A percentile compares a stretch with the other conserved stretches of the same genome.
Evolutionary conservation across 169 alveolate species (phyloP).

Genomic region (Plasmodium reichenowi): DNA sequence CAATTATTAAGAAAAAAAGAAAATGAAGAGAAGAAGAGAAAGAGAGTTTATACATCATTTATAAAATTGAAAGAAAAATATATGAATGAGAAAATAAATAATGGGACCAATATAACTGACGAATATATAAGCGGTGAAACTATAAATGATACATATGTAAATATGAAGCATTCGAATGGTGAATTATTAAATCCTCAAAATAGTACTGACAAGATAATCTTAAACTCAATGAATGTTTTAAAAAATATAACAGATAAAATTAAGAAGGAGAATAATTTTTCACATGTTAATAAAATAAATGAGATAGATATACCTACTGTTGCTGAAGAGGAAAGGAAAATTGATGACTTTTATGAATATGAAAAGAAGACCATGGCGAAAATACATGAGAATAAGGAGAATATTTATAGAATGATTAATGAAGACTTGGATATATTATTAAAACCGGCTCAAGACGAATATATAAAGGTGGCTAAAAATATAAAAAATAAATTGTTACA

Average conservation of each 20-base stretch:
- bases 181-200: background rate
- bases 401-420: constrained; percentile 57
- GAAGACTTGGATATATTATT: constrained; percentile 49
- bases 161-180: background rate
- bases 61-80: background rate
- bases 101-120: background rate
- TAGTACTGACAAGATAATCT: background rate
- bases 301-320: constrained; percentile 32
- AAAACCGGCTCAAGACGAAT: constrained; percentile 68
- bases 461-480: constrained; percentile 56
- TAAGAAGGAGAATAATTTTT: constrained; percentile 15
- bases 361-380: constrained; percentile 42
- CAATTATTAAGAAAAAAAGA: background rate
- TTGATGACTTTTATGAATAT: constrained; percentile 64
- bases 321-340: constrained; percentile 66
- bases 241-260: constrained; percentile 57
- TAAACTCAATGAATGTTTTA: constrained; percentile 31
- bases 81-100: background rate
- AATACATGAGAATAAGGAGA: constrained; percentile 39
- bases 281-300: constrained; percentile 13
- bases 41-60: no score
- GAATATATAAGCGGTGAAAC: constrained; percentile 3
- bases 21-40: no score
- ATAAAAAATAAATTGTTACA: constrained; percentile 50
- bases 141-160: no score